phyloP scores from a whole-genome alignment of 257 asterid genomes.

The Coffea eugenioides region DNA sequence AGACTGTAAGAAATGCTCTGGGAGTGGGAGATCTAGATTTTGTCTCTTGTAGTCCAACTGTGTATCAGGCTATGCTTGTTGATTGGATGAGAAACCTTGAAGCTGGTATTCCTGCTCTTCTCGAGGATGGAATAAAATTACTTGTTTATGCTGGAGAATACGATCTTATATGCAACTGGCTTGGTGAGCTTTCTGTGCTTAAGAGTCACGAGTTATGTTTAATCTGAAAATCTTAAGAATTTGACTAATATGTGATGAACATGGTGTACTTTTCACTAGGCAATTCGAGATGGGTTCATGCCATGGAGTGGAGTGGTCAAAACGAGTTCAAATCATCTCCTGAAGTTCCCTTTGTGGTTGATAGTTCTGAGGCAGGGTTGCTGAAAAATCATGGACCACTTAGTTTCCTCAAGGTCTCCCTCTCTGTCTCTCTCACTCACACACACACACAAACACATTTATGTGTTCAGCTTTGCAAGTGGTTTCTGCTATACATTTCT shows the following conservation, averaged over 20 bases:
- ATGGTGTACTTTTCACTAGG: conserved; percentile 37
- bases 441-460: neutral
- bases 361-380: conserved; percentile 73
- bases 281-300: conserved; percentile 95
- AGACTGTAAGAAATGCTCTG: conserved; percentile 49
- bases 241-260: neutral
- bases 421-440: conserved; percentile 1
- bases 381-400: conserved; percentile 75
- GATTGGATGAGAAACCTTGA: conserved; percentile 91
- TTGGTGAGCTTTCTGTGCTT: conserved; percentile 43
- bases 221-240: neutral
- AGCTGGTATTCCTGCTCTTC: conserved; percentile 71
- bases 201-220: neutral
- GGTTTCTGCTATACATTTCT: neutral
- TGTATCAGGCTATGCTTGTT: conserved; percentile 73
- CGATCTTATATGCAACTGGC: conserved; percentile 81
- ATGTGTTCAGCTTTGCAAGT: neutral
- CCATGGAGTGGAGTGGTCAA: conserved; percentile 93
- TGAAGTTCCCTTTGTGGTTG: conserved; percentile 65
- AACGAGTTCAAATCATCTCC: conserved; percentile 59
- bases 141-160: conserved; percentile 76
- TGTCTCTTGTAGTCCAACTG: conserved; percentile 66
- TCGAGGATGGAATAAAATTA: conserved; percentile 66
- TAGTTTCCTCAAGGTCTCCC: conserved; percentile 77
- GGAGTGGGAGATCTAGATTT: conserved; percentile 75